Evolutionary conservation across 2,329 filamentous ascomycete species (phyloP).

Genomic region (Cladosporium sp.): DNA sequence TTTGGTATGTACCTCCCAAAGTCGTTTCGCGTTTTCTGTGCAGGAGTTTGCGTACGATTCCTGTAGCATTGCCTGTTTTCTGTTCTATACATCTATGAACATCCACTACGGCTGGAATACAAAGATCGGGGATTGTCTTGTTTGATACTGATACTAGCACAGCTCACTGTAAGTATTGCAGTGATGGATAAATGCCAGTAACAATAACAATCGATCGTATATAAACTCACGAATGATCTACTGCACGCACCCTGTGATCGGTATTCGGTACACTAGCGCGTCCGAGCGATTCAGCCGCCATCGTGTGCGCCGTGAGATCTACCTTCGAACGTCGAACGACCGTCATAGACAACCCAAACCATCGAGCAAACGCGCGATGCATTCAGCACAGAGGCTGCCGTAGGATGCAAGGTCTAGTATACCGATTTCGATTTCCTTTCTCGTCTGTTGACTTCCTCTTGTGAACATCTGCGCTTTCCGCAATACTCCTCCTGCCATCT

Average conservation of each 20-base stretch:
- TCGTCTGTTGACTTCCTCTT: not conserved
- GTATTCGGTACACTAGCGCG: not conserved
- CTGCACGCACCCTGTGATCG: not conserved
- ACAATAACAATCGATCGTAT: not conserved
- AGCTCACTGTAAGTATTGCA: too few species aligned
- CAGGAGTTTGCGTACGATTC: not conserved
- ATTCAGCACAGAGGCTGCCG: constrained; percentile 11
- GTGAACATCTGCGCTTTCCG: constrained; percentile 16
- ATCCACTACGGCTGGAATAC: too few species aligned
- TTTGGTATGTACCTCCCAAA: too few species aligned
- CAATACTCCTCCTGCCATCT: constrained; percentile 1
- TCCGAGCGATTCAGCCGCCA: not conserved
- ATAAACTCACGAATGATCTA: not conserved
- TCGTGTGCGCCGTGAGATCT: constrained; percentile 8
- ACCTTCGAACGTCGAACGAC: not conserved
- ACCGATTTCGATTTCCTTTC: not conserved
- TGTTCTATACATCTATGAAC: not conserved
- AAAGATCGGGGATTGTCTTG: too few species aligned
- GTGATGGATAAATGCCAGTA: too few species aligned
- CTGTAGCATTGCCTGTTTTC: not conserved
- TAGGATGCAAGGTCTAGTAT: constrained; percentile 1
- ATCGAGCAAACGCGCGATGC: not conserved
- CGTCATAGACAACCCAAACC: constrained; percentile 2
- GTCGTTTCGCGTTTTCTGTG: not conserved
- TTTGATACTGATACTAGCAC: too few species aligned